Evolutionary conservation across 306 rosid genomes (phyloP).

Genomic region (barrel medic (Medicago truncatula)): MtrunA17r5.0-ANR NC_053049.1:37999001-37999500

Average conservation of each 20-base stretch:
- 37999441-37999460: not conserved
- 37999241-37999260: not conserved
- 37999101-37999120: not conserved
- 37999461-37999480: too few species aligned
- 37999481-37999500: too few species aligned
- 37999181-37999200: not conserved
- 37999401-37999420: not conserved
- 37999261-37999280: constrained; percentile 1
- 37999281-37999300: constrained; percentile 5
- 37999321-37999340: not conserved
- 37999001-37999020: not conserved
- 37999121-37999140: not conserved
- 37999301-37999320: not conserved
- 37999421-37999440: not conserved
- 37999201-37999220: constrained; percentile 4
- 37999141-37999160: not conserved
- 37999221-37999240: not conserved
- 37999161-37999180: not conserved
- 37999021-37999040: not conserved
- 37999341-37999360: not conserved
- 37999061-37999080: not conserved
- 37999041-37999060: too few species aligned
- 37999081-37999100: not conserved
- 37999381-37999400: not conserved
- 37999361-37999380: not conserved